phyloP scores from a whole-genome alignment of 495 filamentous ascomycete species.

The Melanomma pulvis-pyrius region DNA sequence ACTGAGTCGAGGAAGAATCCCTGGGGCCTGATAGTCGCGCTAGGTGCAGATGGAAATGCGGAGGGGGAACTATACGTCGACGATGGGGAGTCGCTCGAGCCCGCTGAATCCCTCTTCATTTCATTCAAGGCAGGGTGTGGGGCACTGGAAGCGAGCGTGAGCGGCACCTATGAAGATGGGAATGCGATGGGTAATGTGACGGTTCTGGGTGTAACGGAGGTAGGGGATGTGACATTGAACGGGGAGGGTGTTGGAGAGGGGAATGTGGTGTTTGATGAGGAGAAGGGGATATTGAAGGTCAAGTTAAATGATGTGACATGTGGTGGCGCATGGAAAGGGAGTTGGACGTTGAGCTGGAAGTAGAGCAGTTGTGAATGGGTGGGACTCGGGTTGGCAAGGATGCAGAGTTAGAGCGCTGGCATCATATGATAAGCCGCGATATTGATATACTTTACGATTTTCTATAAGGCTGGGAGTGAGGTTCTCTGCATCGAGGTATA shows the following conservation, averaged over 20 bases:
- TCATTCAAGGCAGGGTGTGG: constrained; percentile 56
- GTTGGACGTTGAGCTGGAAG: constrained; percentile 64
- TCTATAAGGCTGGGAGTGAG: too few relatives aligned
- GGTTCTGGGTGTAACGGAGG: constrained; percentile 61
- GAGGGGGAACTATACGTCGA: constrained; percentile 75
- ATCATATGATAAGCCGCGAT: too few relatives aligned
- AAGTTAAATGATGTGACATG: constrained; percentile 55
- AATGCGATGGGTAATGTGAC: constrained; percentile 69
- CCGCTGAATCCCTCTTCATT: constrained; percentile 49
- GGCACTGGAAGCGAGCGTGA: constrained; percentile 51
- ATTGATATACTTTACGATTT: too few relatives aligned
- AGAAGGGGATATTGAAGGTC: constrained; percentile 53
- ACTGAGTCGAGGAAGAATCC: constrained; percentile 64
- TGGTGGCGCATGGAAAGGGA: constrained; percentile 57
- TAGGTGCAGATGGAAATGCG: constrained; percentile 60
- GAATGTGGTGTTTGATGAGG: constrained; percentile 55
- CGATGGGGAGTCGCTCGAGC: constrained; percentile 75
- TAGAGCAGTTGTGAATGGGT: constrained; percentile 1
- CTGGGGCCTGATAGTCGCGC: constrained; percentile 69
- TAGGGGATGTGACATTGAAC: constrained; percentile 57
- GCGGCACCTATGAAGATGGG: constrained; percentile 61
- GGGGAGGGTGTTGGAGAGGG: constrained; percentile 46
- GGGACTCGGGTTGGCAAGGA: too few relatives aligned
- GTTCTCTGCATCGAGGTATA: too few relatives aligned
- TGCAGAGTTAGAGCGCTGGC: too few relatives aligned